Evolutionary conservation across 1,284 basidiomycete genomes (phyloP), one percentile per base, ranked within the genome.

Genomic region (Heterobasidion irregulare): DNA sequence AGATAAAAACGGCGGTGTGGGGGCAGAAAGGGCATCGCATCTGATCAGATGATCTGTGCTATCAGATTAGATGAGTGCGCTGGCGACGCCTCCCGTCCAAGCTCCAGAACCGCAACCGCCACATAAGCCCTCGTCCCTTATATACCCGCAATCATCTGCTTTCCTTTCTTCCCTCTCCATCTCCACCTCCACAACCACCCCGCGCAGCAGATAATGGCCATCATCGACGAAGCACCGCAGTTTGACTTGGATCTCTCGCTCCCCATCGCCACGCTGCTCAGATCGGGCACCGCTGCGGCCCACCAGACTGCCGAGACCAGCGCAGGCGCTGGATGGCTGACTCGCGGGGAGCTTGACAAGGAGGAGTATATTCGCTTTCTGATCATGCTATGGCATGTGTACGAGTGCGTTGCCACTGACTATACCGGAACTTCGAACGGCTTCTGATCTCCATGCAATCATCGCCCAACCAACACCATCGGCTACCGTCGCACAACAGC

Each of bases 351-450:
- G 61, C 75, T 90, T 44, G 72, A 75, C 56, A 77, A 78, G 63
- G 75, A 80, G 46, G 86, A 89, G 65, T 90, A 90, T 66, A 69
- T 84, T 16, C 76, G 79, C 49, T 89, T 83, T 70, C 75, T 89
- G 44, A 82, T 86, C 73, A 83, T 89, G 73, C 76, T 92, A 8
- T 90, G 84, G 80, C 79, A 88, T 61, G 73, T 92, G 18, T 93
- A 92, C 71, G 73, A 82, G 88, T 92, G 63, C 72, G 84, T 77
- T 32, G 16, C 50, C 36, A 12, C 50, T 41, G 38, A 8, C n/a
- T n/a, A 8, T 8, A 12, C 38, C 38, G n/a, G 38, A 41, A 9
- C 38, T n/a, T 41, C 26, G 5, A 26, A 26, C 26, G 26, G 26
- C 26, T 26, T 26, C 47, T 49, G 15, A 18, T 13, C 16, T 33